Evolutionary conservation across 2,329 filamentous ascomycete species (phyloP).

Genomic region (Colletotrichum kahawae): DNA sequence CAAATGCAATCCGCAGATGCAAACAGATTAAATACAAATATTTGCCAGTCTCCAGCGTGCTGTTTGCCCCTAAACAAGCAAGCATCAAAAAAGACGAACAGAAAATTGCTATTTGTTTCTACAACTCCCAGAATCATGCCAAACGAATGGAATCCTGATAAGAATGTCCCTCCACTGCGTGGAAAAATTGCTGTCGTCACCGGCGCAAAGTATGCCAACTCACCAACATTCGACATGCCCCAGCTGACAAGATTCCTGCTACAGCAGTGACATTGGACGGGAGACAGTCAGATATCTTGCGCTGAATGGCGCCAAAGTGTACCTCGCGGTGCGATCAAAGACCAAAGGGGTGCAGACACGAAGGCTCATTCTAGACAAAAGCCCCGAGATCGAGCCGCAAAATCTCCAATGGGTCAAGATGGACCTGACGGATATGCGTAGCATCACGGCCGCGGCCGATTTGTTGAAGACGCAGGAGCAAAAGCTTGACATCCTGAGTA

Average conservation of each 20-base stretch:
- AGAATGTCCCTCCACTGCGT: constrained; percentile 18
- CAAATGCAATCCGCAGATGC: too few species aligned
- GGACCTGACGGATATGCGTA: constrained; percentile 25
- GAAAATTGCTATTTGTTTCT: not conserved
- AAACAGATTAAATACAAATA: not conserved
- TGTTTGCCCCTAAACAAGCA: accelerated
- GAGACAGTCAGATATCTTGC: constrained; percentile 27
- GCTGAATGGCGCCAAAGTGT: constrained; percentile 29
- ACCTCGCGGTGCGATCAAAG: constrained; percentile 26
- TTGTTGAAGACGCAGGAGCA: constrained; percentile 21
- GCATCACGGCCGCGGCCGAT: constrained; percentile 18
- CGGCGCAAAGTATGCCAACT: constrained; percentile 26
- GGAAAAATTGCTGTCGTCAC: constrained; percentile 30
- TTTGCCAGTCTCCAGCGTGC: not conserved
- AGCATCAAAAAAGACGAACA: accelerated
- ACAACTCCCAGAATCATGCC: not conserved
- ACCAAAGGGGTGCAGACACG: constrained; percentile 15
- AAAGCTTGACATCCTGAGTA: constrained; percentile 29
- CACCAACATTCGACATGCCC: not conserved
- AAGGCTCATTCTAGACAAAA: not conserved
- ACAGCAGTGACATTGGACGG: constrained; percentile 27
- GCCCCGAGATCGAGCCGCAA: not conserved
- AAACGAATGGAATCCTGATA: not conserved
- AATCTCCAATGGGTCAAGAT: constrained; percentile 26
- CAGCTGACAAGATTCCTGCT: not conserved